These are phyloP conservation scores for Nemania bipapillata DNA, from an alignment of 2,329 filamentous ascomycete genomes.

Conservation along the genomic window DNA sequence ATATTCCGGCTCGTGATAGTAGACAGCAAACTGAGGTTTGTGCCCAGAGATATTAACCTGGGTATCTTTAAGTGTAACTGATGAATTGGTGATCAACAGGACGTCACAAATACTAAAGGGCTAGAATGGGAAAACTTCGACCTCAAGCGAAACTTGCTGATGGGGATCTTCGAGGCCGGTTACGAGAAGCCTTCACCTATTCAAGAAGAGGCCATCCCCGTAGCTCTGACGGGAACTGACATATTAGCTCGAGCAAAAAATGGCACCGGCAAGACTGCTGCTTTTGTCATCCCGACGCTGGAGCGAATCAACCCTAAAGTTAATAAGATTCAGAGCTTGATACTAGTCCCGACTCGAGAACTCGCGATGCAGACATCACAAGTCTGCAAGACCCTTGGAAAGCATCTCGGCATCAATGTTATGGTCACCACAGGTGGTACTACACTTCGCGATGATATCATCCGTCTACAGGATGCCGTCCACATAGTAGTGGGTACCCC, in stretches of 20 bases:
- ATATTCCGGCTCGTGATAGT: constrained; percentile 77
- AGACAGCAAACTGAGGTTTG: constrained; percentile 82
- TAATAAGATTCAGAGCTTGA: constrained; percentile 94
- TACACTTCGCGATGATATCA: constrained; percentile 93
- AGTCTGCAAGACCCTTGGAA: constrained; percentile 97
- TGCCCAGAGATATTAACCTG: background rate
- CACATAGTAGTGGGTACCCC: constrained; percentile 98
- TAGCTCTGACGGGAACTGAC: constrained; percentile 92
- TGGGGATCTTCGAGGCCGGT: constrained; percentile 99
- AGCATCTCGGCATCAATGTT: constrained; percentile 95
- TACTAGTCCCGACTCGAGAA: constrained; percentile 95
- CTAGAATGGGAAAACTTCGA: constrained; percentile 98
- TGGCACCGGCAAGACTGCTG: constrained; percentile 97
- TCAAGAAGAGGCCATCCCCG: constrained; percentile 98
- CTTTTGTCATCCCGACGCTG: constrained; percentile 94
- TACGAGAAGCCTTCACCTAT: constrained; percentile 99
- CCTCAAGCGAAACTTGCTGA: constrained; percentile 92
- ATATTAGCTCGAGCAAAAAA: constrained; percentile 98
- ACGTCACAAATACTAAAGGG: constrained; percentile 98
- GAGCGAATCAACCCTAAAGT: constrained; percentile 97
- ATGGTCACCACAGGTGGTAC: constrained; percentile 99
- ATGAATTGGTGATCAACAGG: constrained; percentile 62
- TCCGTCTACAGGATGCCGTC: constrained; percentile 91
- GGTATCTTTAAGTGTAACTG: background rate
- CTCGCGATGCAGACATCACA: constrained; percentile 98